A percentile compares a stretch with the other conserved stretches of the same genome.
Conservation (phyloP, 2,329 filamentous ascomycete genomes). For the Aspergillus hortae region DNA sequence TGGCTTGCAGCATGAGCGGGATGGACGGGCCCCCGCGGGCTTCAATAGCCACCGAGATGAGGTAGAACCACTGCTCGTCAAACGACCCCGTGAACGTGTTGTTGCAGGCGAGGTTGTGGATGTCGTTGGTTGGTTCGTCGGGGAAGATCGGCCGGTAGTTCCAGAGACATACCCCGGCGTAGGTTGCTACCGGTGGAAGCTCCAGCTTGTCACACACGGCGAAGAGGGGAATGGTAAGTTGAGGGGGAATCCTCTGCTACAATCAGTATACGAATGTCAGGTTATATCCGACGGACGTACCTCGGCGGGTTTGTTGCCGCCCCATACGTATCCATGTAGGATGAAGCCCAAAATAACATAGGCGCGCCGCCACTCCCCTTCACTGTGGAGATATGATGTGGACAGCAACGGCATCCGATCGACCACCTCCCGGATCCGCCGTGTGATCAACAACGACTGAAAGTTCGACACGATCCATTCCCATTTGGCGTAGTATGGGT, state of each 20-base stretch:
- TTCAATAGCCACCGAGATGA: conserved; percentile 93
- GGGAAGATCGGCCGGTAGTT: conserved; percentile 92
- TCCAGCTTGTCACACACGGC: conserved; percentile 74
- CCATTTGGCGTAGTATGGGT: conserved; percentile 94
- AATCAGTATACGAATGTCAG: not conserved
- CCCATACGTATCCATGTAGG: conserved; percentile 86
- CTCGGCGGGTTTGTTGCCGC: conserved; percentile 69
- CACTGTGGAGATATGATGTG: conserved; percentile 74
- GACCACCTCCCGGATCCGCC: conserved; percentile 74
- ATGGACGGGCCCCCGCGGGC: conserved; percentile 84
- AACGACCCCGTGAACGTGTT: conserved; percentile 89
- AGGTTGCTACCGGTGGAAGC: conserved; percentile 88
- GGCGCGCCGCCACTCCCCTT: conserved; percentile 86
- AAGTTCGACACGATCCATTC: conserved; percentile 82
- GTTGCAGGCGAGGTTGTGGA: conserved; percentile 84
- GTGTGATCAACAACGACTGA: conserved; percentile 80
- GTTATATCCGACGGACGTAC: conserved; percentile 40
- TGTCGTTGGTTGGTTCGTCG: conserved; percentile 73
- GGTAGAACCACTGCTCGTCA: conserved; percentile 98
- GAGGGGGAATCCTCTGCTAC: conserved; percentile 63
- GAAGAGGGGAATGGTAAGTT: conserved; percentile 79
- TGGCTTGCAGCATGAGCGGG: conserved; percentile 82
- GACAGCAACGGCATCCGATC: conserved; percentile 79
- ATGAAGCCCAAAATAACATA: conserved; percentile 77
- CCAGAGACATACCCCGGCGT: conserved; percentile 88